A percentile compares a stretch with the other conserved stretches of the same genome.
phyloP scores from a whole-genome alignment of 345 rosid species.

The Arabidopsis arenosa region DNA sequence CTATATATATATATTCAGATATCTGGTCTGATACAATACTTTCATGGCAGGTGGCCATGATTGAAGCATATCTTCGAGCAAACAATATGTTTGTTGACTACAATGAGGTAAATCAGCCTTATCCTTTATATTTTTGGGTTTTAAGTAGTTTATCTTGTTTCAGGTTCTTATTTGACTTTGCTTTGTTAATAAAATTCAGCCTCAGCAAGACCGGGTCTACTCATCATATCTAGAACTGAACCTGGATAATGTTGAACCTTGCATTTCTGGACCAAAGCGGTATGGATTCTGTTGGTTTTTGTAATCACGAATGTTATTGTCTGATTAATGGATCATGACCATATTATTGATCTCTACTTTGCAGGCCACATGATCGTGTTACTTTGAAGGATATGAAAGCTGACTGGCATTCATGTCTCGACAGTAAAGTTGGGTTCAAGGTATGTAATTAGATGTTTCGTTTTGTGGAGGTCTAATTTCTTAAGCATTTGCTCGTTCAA shows the following conservation, averaged over 20 bases:
- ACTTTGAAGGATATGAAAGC: slow-evolving; percentile 91
- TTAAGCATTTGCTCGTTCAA: background rate
- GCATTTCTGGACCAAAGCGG: slow-evolving; percentile 98
- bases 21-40: slow-evolving; percentile 13
- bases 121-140: background rate
- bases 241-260: slow-evolving; percentile 86
- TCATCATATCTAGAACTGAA: slow-evolving; percentile 84
- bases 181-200: slow-evolving; percentile 32
- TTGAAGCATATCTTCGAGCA: slow-evolving; percentile 95
- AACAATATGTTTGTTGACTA: slow-evolving; percentile 96
- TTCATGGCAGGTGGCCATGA: slow-evolving; percentile 54
- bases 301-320: background rate
- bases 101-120: slow-evolving; percentile 63
- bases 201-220: slow-evolving; percentile 48
- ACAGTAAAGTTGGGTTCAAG: slow-evolving; percentile 93
- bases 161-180: slow-evolving; percentile 18
- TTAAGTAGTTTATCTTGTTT: background rate
- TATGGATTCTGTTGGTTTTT: slow-evolving; percentile 40
- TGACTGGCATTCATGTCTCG: slow-evolving; percentile 98
- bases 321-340: background rate
- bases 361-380: slow-evolving; percentile 98
- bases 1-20: background rate
- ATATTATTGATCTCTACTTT: slow-evolving; percentile 31
- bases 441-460: slow-evolving; percentile 44
- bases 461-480: slow-evolving; percentile 10